Percentiles rank a stretch among this genome's conserved stretches.
These are phyloP conservation scores for Podila horticola DNA, from an alignment of 192 early-diverging fungal genomes.

Conservation along the genomic window DNA sequence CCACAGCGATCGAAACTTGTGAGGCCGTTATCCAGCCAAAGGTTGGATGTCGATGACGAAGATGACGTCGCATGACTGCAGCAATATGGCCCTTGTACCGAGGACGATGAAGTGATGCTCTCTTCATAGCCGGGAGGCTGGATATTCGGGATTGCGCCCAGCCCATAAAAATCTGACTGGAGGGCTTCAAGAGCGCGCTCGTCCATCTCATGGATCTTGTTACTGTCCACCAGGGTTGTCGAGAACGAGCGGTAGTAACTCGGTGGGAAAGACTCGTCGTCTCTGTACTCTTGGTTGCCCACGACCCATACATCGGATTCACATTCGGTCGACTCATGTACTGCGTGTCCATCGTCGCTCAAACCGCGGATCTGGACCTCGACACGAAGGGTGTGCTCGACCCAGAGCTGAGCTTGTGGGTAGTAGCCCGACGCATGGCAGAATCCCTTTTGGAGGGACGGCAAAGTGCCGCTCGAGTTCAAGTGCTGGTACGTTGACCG, in stretches of 20 bases:
- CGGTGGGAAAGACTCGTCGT: conserved; percentile 26
- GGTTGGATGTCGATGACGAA: background rate
- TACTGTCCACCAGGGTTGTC: conserved; percentile 18
- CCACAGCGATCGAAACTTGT: background rate
- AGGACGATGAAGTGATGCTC: background rate
- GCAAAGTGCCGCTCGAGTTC: background rate
- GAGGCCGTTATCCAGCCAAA: background rate
- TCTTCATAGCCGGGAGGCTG: conserved; percentile 28
- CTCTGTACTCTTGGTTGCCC: conserved; percentile 36
- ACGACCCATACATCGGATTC: conserved; percentile 27
- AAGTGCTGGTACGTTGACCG: background rate
- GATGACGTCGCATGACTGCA: background rate
- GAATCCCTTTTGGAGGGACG: conserved; percentile 18
- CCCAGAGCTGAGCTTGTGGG: conserved; percentile 2
- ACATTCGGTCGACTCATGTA: conserved; percentile 12
- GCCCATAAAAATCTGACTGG: conserved; percentile 7
- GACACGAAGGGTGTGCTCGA: conserved; percentile 23
- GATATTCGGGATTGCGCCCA: background rate
- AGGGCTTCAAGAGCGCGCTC: conserved; percentile 35
- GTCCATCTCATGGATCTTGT: conserved; percentile 39
- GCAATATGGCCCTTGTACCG: too few species aligned
- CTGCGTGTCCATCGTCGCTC: conserved; percentile 3
- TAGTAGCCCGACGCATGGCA: conserved; percentile 29
- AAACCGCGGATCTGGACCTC: conserved; percentile 18
- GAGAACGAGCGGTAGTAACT: conserved; percentile 49